Conservation (phyloP, 1,284 basidiomycete genomes). For the Flammula alnicola region DNA sequence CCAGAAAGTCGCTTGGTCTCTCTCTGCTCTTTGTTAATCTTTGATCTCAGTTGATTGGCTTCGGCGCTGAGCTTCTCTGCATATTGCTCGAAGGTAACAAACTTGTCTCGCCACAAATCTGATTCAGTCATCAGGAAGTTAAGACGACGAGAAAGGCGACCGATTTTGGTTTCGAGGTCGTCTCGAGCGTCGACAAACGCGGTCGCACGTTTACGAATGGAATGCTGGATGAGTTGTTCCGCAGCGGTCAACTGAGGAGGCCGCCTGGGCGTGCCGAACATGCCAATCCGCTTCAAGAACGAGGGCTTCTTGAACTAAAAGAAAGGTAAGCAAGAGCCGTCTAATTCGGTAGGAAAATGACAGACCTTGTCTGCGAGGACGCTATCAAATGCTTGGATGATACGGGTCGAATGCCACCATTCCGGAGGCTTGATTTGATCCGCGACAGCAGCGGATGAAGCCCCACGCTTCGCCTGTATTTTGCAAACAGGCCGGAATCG, state of each 20-base stretch:
- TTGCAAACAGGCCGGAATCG: constrained; percentile 84
- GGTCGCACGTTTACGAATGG: constrained; percentile 87
- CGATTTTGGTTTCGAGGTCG: constrained; percentile 90
- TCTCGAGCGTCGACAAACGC: constrained; percentile 94
- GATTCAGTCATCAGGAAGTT: constrained; percentile 93
- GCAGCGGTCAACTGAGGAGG: constrained; percentile 75
- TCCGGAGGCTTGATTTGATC: constrained; percentile 86
- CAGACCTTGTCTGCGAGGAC: constrained; percentile 86
- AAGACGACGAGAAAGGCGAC: constrained; percentile 77
- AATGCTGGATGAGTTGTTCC: constrained; percentile 82
- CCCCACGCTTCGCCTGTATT: constrained; percentile 81
- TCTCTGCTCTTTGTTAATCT: constrained; percentile 87
- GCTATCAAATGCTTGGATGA: constrained; percentile 88
- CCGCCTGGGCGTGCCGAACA: constrained; percentile 73
- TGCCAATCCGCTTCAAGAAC: constrained; percentile 84
- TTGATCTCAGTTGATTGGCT: constrained; percentile 78
- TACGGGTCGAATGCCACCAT: constrained; percentile 92
- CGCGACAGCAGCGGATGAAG: constrained; percentile 78
- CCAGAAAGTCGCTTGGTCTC: constrained; percentile 84
- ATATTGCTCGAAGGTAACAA: constrained; percentile 89
- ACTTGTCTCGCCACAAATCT: constrained; percentile 90
- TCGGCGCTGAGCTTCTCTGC: constrained; percentile 89
- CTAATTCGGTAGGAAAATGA: constrained; percentile 7
- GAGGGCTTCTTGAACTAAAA: constrained; percentile 87
- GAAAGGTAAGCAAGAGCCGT: constrained; percentile 15